Evolutionary conservation across 1,139 yeast species (phyloP).

Genomic region (Meyerozyma carpophila): DNA sequence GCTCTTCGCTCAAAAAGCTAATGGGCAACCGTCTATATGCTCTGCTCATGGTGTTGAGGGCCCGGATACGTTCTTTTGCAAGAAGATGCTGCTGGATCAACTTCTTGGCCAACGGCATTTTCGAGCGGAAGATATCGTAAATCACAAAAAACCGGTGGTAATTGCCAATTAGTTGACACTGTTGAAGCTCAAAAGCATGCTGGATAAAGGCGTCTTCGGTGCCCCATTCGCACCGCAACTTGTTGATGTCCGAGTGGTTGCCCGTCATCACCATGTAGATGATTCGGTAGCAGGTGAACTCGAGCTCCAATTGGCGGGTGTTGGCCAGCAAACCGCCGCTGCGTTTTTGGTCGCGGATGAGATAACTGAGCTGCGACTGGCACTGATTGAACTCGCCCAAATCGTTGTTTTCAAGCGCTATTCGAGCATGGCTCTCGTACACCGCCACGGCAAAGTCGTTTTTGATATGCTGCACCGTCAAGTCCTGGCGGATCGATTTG

Average conservation of each 20-base stretch:
- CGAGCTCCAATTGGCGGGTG: slow-evolving; percentile 34
- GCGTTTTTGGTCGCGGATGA: slow-evolving; percentile 14
- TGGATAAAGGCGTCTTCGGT: slow-evolving; percentile 21
- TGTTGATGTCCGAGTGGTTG: slow-evolving; percentile 47
- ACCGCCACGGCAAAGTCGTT: slow-evolving; percentile 72
- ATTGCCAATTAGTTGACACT: slow-evolving; percentile 6
- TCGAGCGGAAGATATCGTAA: slow-evolving; percentile 8
- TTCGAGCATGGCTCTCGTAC: slow-evolving; percentile 80
- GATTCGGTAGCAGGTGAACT: slow-evolving; percentile 71
- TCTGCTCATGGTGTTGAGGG: slow-evolving; percentile 53
- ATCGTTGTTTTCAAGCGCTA: slow-evolving; percentile 80
- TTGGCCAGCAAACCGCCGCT: slow-evolving; percentile 2
- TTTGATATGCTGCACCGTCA: slow-evolving; percentile 86
- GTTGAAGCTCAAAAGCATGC: slow-evolving; percentile 21
- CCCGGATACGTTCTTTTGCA: slow-evolving; percentile 54
- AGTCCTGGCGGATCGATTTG: slow-evolving; percentile 86
- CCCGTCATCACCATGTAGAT: slow-evolving; percentile 76
- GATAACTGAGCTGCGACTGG: slow-evolving; percentile 67
- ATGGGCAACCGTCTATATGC: slow-evolving; percentile 55
- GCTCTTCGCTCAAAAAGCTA: slow-evolving; percentile 38
- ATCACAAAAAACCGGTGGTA: slow-evolving; percentile 12
- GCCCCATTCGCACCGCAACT: slow-evolving; percentile 21
- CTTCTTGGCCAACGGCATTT: slow-evolving; percentile 20
- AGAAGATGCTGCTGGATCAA: slow-evolving; percentile 38
- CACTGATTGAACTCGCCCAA: slow-evolving; percentile 95